Evolutionary conservation across 192 early-diverging fungal species (phyloP).

Genomic region (Backusella sp.): DNA sequence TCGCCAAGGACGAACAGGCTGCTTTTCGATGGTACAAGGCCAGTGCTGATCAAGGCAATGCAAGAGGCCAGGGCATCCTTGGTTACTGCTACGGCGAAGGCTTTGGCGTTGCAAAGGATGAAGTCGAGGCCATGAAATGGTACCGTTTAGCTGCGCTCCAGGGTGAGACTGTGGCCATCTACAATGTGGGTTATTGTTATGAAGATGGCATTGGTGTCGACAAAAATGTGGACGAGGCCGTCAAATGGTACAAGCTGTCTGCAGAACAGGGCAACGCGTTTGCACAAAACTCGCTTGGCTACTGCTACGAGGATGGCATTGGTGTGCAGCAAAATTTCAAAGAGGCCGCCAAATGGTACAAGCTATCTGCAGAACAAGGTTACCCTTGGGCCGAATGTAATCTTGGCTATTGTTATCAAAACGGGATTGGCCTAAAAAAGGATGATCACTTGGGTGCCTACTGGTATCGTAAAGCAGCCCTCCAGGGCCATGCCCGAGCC

Average conservation of each 20-base stretch:
- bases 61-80: slow-evolving; percentile 58
- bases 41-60: slow-evolving; percentile 60
- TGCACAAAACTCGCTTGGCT: slow-evolving; percentile 67
- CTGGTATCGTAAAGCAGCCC: slow-evolving; percentile 65
- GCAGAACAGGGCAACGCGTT: slow-evolving; percentile 55
- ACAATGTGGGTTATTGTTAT: slow-evolving; percentile 58
- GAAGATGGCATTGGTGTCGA: slow-evolving; percentile 59
- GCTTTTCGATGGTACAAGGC: slow-evolving; percentile 60
- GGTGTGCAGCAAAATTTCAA: slow-evolving; percentile 54
- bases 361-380: slow-evolving; percentile 63
- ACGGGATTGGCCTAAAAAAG: slow-evolving; percentile 62
- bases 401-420: slow-evolving; percentile 75
- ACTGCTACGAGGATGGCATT: slow-evolving; percentile 77
- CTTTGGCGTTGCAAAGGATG: slow-evolving; percentile 64
- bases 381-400: slow-evolving; percentile 87
- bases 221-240: slow-evolving; percentile 48
- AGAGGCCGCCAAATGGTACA: slow-evolving; percentile 59
- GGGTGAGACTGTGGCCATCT: slow-evolving; percentile 55
- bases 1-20: slow-evolving; percentile 42
- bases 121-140: slow-evolving; percentile 50
- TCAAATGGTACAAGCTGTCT: slow-evolving; percentile 55
- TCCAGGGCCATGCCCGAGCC: slow-evolving; percentile 63
- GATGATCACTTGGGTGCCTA: slow-evolving; percentile 51
- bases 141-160: slow-evolving; percentile 44
- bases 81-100: slow-evolving; percentile 89